Percentiles rank a stretch among this genome's conserved stretches.
Evolutionary conservation across 768 basidiomycete genomes (phyloP).

Genomic region (Leccinellum rugosiceps): DNA sequence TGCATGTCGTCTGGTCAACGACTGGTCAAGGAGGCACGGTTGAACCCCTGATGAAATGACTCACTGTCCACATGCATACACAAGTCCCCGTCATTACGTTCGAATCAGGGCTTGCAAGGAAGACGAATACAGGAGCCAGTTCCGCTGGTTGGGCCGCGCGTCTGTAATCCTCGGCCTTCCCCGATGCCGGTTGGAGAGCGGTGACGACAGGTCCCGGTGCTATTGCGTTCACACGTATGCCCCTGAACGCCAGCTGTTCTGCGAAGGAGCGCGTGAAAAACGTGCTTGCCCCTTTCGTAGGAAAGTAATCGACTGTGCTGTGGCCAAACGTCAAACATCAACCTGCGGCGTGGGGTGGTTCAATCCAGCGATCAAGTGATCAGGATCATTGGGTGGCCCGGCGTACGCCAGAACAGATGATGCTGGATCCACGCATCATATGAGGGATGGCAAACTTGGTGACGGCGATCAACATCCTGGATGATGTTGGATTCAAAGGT

Average conservation of each 20-base stretch:
- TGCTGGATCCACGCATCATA: slow-evolving; percentile 53
- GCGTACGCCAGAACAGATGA: slow-evolving; percentile 57
- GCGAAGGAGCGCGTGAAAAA: slow-evolving; percentile 56
- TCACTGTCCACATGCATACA: slow-evolving; percentile 32
- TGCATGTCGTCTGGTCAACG: slow-evolving; percentile 5
- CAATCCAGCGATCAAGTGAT: slow-evolving; percentile 12
- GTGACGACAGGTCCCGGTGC: slow-evolving; percentile 56
- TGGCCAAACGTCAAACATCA: neutral
- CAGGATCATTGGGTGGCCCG: slow-evolving; percentile 26
- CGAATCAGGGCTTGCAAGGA: slow-evolving; percentile 45
- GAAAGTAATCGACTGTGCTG: slow-evolving; percentile 43
- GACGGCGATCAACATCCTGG: slow-evolving; percentile 16
- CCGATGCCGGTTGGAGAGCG: slow-evolving; percentile 54
- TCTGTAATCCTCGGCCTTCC: slow-evolving; percentile 46
- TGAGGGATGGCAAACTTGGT: slow-evolving; percentile 56
- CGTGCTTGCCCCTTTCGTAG: slow-evolving; percentile 60
- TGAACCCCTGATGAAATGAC: neutral
- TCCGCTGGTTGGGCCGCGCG: slow-evolving; percentile 52
- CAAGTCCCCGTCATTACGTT: slow-evolving; percentile 40
- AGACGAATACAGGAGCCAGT: slow-evolving; percentile 50
- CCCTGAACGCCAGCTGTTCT: slow-evolving; percentile 49
- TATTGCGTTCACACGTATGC: slow-evolving; percentile 54
- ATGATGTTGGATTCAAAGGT: slow-evolving; percentile 59
- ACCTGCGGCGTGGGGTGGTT: slow-evolving; percentile 9
- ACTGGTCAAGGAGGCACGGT: neutral